Evolutionary conservation across 306 rosid genomes (phyloP).

Genomic region (Trifolium repens): DNA sequence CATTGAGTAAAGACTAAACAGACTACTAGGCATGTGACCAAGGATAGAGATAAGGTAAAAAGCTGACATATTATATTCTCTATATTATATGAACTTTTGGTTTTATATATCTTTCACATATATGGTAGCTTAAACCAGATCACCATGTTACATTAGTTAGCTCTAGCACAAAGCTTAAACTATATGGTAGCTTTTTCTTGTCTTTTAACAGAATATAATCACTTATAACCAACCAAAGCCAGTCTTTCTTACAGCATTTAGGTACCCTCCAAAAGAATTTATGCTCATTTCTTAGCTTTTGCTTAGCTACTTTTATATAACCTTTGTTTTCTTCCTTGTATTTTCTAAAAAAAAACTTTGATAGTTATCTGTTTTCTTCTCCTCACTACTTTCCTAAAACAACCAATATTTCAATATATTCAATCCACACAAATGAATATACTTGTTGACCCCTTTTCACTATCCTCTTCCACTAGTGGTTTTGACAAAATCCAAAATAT

Average conservation of each 20-base stretch:
- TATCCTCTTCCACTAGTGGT: neutral
- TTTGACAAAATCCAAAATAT: conserved; percentile 12
- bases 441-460: conserved; percentile 14
- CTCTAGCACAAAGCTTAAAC: neutral
- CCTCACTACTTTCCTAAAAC: neutral
- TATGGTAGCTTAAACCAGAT: neutral
- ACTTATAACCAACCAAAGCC: neutral
- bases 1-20: neutral
- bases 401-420: neutral
- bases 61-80: conserved; percentile 11
- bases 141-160: neutral
- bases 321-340: conserved; percentile 23
- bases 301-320: neutral
- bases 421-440: conserved; percentile 5
- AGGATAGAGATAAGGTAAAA: neutral
- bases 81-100: neutral
- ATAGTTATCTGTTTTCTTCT: conserved; percentile 6
- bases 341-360: conserved; percentile 10
- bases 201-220: neutral
- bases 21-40: neutral
- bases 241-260: conserved; percentile 12
- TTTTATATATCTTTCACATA: neutral
- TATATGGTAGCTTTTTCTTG: neutral
- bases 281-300: neutral
- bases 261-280: conserved; percentile 22